Conservation (phyloP, 352 stramenopile species). For the Pythium folliculosum region DNA sequence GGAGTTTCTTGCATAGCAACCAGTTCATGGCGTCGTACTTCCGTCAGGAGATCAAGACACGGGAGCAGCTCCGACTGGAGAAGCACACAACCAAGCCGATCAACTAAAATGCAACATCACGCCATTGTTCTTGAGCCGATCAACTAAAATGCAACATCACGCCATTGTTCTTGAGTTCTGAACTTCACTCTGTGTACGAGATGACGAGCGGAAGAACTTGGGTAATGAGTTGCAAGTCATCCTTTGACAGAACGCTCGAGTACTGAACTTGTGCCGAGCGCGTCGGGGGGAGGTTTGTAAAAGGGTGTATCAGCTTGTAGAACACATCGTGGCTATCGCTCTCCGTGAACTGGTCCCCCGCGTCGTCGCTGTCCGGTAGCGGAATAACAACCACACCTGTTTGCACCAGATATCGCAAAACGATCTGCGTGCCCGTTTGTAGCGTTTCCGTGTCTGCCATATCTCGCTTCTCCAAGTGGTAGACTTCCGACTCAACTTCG, state of each 20-base stretch:
- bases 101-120: conserved; percentile 5
- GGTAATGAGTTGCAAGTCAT: conserved; percentile 44
- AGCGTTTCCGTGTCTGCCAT: conserved; percentile 34
- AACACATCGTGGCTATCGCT: conserved; percentile 46
- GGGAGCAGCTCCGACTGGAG: conserved; percentile 63
- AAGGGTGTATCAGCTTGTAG: conserved; percentile 42
- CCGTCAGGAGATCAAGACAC: conserved; percentile 64
- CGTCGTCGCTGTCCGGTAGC: conserved; percentile 23
- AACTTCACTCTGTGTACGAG: background rate
- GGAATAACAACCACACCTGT: conserved; percentile 54
- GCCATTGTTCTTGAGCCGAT: background rate
- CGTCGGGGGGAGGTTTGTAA: conserved; percentile 35
- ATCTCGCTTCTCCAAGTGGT: conserved; percentile 34
- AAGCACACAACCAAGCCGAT: conserved; percentile 37
- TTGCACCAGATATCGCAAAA: conserved; percentile 52
- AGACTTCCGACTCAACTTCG: conserved; percentile 40
- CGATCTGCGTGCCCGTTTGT: conserved; percentile 42
- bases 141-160: background rate
- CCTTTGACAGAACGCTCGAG: conserved; percentile 44
- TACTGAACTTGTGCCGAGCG: conserved; percentile 51
- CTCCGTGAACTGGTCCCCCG: conserved; percentile 12
- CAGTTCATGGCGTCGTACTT: conserved; percentile 85
- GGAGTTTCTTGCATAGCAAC: conserved; percentile 82
- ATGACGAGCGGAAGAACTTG: conserved; percentile 36
- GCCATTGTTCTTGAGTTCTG: background rate